Conservation (phyloP, 1,139 yeast species). For the Hansenula sp. region DNA sequence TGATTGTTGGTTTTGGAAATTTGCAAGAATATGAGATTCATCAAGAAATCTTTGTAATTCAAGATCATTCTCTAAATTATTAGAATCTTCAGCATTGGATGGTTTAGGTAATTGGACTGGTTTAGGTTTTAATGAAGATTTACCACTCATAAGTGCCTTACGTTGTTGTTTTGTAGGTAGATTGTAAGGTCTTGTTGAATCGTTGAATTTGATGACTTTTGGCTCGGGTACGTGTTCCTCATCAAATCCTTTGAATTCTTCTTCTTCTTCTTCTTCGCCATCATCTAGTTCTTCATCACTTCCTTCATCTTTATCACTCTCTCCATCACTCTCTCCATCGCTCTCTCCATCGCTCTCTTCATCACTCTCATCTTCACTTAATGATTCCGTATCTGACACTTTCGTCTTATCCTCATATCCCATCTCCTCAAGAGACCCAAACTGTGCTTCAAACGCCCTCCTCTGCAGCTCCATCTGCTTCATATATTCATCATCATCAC, state of each 20-base stretch:
- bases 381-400: constrained; percentile 1
- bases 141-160: constrained; percentile 21
- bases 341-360: constrained; percentile 22
- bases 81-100: constrained; percentile 28
- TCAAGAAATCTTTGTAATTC: constrained; percentile 76
- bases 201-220: constrained; percentile 42
- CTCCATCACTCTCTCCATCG: constrained; percentile 19
- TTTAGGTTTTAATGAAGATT: constrained; percentile 13
- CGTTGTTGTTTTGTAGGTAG: constrained; percentile 41
- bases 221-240: constrained; percentile 26
- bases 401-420: constrained; percentile 57
- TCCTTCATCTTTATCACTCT: constrained; percentile 15
- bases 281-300: constrained; percentile 13
- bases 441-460: constrained; percentile 63
- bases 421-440: constrained; percentile 56
- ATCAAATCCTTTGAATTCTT: constrained; percentile 12
- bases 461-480: constrained; percentile 53
- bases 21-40: constrained; percentile 83
- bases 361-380: constrained; percentile 13
- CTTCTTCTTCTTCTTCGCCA: constrained; percentile 12
- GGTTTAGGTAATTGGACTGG: constrained; percentile 10
- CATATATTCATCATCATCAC: constrained; percentile 35
- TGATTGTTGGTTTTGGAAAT: constrained; percentile 44
- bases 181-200: constrained; percentile 27
- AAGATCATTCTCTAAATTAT: constrained; percentile 71